A percentile compares a stretch with the other conserved stretches of the same genome.
These are phyloP conservation scores for Solanum tarijense DNA, from an alignment of 257 asterid species.

Conservation along the genomic window DNA sequence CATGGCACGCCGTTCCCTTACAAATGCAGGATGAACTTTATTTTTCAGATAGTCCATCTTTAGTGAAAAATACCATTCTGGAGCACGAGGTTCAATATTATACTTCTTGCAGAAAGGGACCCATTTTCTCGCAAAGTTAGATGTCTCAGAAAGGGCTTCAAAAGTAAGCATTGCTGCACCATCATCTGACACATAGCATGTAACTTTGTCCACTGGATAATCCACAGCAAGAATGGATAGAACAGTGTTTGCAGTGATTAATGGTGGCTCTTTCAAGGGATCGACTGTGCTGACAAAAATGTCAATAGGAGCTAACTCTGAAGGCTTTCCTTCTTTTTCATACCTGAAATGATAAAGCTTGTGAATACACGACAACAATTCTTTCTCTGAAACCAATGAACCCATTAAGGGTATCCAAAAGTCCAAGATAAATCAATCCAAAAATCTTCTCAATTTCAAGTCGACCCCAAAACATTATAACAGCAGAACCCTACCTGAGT, in stretches of 20 bases:
- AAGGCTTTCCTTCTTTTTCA: slow-evolving; percentile 70
- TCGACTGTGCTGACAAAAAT: slow-evolving; percentile 80
- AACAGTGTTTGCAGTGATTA: slow-evolving; percentile 80
- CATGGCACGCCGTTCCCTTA: slow-evolving; percentile 74
- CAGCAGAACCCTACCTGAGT: slow-evolving; percentile 37
- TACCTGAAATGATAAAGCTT: slow-evolving; percentile 31
- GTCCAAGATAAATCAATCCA: not conserved
- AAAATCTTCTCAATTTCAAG: not conserved
- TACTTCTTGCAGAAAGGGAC: slow-evolving; percentile 80
- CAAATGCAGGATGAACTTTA: slow-evolving; percentile 79
- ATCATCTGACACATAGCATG: slow-evolving; percentile 84
- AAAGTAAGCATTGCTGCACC: slow-evolving; percentile 93
- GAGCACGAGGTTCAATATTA: slow-evolving; percentile 80
- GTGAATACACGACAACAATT: not conserved
- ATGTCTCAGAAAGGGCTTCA: slow-evolving; percentile 77
- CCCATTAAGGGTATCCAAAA: not conserved
- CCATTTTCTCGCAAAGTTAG: slow-evolving; percentile 76
- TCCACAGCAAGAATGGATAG: slow-evolving; percentile 83
- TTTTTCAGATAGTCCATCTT: slow-evolving; percentile 73
- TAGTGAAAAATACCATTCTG: slow-evolving; percentile 79
- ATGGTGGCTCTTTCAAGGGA: slow-evolving; percentile 79
- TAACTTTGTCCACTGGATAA: slow-evolving; percentile 67
- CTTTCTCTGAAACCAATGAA: not conserved
- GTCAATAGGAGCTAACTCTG: slow-evolving; percentile 62
- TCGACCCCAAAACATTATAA: not conserved